Base-by-base conservation (phyloP, 306 rosid species). In the Crataegus laevigata region DNA sequence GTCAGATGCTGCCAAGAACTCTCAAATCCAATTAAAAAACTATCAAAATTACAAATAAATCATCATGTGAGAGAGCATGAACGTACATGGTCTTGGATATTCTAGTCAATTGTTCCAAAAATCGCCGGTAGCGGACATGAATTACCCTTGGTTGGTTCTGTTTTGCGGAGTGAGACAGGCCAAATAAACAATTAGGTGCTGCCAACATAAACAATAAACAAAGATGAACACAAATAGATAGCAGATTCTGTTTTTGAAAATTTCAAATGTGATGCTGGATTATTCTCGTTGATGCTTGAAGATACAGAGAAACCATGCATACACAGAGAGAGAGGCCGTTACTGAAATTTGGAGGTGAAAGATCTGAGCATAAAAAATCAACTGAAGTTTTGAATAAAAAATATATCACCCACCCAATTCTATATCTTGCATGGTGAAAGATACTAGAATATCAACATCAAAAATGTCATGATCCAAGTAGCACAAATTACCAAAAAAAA, bases 111-210 rank as follows among this genome's bases (percentile, higher is more conserved):
- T 71, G 24, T 67, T 62, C 80, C 77, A 71, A 66, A 75, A 68
- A 68, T 84, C 80, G 89, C 81, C 93, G 79, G 69, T 73, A 77
- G 79, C 45, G 72, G 94, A 83, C 86, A 84, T 87, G 79, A 83
- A 76, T 68, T 66, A 78, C 38, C 76, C 84, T 69, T 61, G 72
- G 43, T 78, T 70, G 82, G 78, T 84, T 81, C 78, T 71, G 87
- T 61, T 70, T 59, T 63, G 26, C 77, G 65, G 63, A 50, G 80
- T 78, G 83, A 81, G 61, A 67, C 52, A 60, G 34, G 45, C 79
- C 69, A 82, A 78, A 77, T 73, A 84, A 75, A 77, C 77, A 76
- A 85, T 83, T 70, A 89, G 88, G 75, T 78, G 65, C 81, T 61
- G 76, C 75, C 52, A 62, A 81, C 77, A 32, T 21, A 67, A 68